Evolutionary conservation across 106 monocot genomes (phyloP), one percentile per base, ranked within the genome.

Genomic region (Hemerocallis citrina): DNA sequence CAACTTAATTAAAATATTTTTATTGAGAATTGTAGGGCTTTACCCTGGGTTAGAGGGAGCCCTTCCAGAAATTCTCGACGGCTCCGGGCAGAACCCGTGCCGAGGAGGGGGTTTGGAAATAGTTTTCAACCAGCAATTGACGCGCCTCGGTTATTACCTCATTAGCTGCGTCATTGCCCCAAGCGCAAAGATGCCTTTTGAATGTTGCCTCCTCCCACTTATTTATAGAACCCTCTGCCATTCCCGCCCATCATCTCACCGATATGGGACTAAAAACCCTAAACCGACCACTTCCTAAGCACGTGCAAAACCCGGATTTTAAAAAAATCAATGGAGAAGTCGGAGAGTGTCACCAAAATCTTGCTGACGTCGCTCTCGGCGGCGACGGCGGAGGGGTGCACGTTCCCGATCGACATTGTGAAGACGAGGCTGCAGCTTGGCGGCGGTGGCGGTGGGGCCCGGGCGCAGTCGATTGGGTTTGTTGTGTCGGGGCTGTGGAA

Each of bases 131-230:
- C 88, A 88, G 83, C 88, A 89, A 89, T 89, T 74, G 88, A 80
- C 83, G 83, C 83, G 83, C 83, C 79, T 83, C 88, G 83, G 93
- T 82, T 88, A 77, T 70, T 3, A 93, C 93, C 93, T 89, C 93
- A 93, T 57, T 62, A 81, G 79, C 93, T 93, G 85, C 89, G 93
- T 89, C 93, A 93, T 93, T 93, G 89, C 93, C 93, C 85, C 93
- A 93, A 93, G 93, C 93, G 93, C 93, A 93, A 93, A 93, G 89
- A 93, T 93, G n/a, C n/a, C n/a, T n/a, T n/a, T n/a, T n/a, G n/a
- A n/a, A n/a, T n/a, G n/a, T n/a, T n/a, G n/a, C n/a, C n/a, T n/a
- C n/a, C n/a, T n/a, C n/a, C n/a, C n/a, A n/a, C n/a, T n/a, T n/a
- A n/a, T n/a, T n/a, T n/a, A n/a, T n/a, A n/a, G n/a, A n/a, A n/a